Evolutionary conservation across 192 early-diverging fungal genomes (phyloP).

Genomic region (Podila epigama): DNA sequence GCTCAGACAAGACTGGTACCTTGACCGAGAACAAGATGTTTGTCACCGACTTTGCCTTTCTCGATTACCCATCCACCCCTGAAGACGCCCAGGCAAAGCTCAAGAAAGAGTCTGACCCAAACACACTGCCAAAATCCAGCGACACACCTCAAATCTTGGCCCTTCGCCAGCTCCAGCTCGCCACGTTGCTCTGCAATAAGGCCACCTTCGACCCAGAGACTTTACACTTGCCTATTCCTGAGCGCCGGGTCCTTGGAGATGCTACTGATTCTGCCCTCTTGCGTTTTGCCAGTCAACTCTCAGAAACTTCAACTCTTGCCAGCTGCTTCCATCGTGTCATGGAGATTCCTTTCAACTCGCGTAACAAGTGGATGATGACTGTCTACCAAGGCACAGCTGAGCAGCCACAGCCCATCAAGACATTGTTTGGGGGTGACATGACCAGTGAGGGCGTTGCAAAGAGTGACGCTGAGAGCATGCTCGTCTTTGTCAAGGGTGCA

Average conservation of each 20-base stretch:
- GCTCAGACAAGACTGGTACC: slow-evolving; percentile 94
- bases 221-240: slow-evolving; percentile 55
- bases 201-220: slow-evolving; percentile 68
- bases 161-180: slow-evolving; percentile 38
- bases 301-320: slow-evolving; percentile 2
- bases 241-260: slow-evolving; percentile 79
- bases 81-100: slow-evolving; percentile 32
- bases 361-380: slow-evolving; percentile 77
- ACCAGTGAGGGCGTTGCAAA: slow-evolving; percentile 14
- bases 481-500: slow-evolving; percentile 81
- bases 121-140: slow-evolving; percentile 43
- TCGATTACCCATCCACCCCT: slow-evolving; percentile 47
- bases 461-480: slow-evolving; percentile 18
- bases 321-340: slow-evolving; percentile 49
- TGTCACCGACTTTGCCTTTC: slow-evolving; percentile 56
- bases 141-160: slow-evolving; percentile 26
- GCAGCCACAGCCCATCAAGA: slow-evolving; percentile 42
- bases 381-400: slow-evolving; percentile 34
- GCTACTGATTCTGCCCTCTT: slow-evolving; percentile 90
- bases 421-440: slow-evolving; percentile 37
- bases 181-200: slow-evolving; percentile 67
- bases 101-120: slow-evolving; percentile 22
- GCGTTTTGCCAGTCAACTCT: slow-evolving; percentile 59
- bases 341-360: slow-evolving; percentile 77
- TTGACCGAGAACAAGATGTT: slow-evolving; percentile 83